These are phyloP conservation scores for Entamoeba invadens DNA, from an alignment of 208 protist species.

Conservation along the genomic window DNA sequence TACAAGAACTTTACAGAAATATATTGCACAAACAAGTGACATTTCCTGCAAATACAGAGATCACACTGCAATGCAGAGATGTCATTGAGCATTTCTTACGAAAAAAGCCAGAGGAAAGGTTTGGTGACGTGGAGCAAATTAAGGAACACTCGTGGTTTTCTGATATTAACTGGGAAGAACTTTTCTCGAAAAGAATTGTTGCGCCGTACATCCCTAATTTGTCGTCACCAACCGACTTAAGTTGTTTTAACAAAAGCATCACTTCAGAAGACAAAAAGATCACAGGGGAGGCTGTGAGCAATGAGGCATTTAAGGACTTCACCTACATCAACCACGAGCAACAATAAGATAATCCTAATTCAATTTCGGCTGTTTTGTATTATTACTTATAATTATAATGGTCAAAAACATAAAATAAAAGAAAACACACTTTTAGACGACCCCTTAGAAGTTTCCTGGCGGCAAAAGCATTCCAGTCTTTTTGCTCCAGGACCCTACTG, in stretches of 20 bases:
- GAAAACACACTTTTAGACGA: no score
- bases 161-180: conserved; percentile 65
- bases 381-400: no score
- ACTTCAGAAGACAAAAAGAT: not conserved
- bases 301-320: not conserved
- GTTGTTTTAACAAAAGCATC: not conserved
- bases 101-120: not conserved
- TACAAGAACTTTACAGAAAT: not conserved
- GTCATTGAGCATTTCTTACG: not conserved
- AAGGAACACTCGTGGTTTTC: conserved; percentile 79
- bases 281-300: not conserved
- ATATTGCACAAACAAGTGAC: not conserved
- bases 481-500: no score
- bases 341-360: no score
- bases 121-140: conserved; percentile 46
- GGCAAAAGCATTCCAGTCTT: no score
- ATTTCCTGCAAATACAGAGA: not conserved
- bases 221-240: not conserved
- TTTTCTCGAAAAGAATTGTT: conserved; percentile 20
- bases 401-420: no score
- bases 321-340: not conserved
- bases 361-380: no score
- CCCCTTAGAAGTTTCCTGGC: no score
- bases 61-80: not conserved
- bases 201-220: not conserved